Base-by-base conservation (phyloP, 306 rosid species). In the Pyrus betulifolia region DNA sequence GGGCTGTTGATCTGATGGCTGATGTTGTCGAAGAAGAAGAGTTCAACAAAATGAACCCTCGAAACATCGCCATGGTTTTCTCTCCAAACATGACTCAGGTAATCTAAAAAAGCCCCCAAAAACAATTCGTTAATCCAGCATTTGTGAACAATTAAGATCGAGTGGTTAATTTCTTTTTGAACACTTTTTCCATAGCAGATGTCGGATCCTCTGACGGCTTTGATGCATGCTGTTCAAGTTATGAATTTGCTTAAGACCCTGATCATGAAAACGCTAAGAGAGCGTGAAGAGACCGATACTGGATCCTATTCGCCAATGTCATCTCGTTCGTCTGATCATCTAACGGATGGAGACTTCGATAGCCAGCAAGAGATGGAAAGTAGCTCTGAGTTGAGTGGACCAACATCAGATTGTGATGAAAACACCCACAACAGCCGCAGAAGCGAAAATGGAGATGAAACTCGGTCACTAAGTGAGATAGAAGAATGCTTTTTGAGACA, bases 171-270 rank as follows among this genome's bases (percentile, higher is more conserved):
- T 35, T 5, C 6, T 17, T 25, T 15, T 73, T 54, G 40, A 40
- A 23, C 18, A 15, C 7, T 57, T 23, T 40, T 40, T 11, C 69
- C 58, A 8, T 23, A 33, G 38, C 81, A 95, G 99, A 95, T 95
- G 99, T 95, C 99, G 52, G 99, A 95, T 90, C 99, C 97, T 60
- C 83, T 95, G 81, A 95, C 97, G 54, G 99, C 99, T 44, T 83
- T 95, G 86, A 92, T 95, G 99, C 97, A 95, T 40, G 99, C 97
- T 30, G 99, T 95, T 79, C 99, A 95, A 89, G 99, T 95, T 67
- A 95, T 92, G 99, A 95, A 95, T 84, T 76, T 95, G 61, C 97
- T 95, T 79, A 92, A 90, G 82, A 92, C 96, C 71, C 84, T 95
- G 73, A 92, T 95, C 74, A 86, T 69, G 67, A 95, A 87, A 85